These are phyloP conservation scores for Acanthamoeba culbertsoni DNA, from an alignment of 208 protist species.

Conservation along the genomic window DNA sequence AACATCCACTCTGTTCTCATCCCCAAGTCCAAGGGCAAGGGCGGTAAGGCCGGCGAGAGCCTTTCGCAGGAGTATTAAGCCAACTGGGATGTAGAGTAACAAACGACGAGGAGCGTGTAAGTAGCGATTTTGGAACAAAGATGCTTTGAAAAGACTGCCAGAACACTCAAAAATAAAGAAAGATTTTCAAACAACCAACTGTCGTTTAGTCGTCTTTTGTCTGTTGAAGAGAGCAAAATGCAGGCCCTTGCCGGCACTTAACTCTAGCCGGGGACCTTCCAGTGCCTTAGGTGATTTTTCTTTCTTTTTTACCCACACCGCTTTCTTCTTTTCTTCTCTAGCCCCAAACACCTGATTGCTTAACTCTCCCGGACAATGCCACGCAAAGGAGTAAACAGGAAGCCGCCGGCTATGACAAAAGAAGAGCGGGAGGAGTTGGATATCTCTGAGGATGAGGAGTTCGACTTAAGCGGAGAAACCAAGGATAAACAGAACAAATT, in stretches of 20 bases:
- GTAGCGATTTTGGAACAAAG: slow-evolving; percentile 46
- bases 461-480: background rate
- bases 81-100: background rate
- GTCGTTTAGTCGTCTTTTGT: no score
- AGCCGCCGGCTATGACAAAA: background rate
- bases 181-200: no score
- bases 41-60: slow-evolving; percentile 55
- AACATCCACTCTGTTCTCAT: slow-evolving; percentile 91
- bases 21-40: slow-evolving; percentile 84
- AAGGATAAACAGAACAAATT: background rate
- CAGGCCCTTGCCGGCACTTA: no score
- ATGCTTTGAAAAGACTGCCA: background rate
- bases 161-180: background rate
- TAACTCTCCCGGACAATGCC: background rate
- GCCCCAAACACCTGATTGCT: no score
- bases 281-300: no score
- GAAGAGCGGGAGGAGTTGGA: slow-evolving; percentile 8
- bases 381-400: background rate
- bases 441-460: background rate
- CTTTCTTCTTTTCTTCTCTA: background rate
- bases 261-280: no score
- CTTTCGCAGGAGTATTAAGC: slow-evolving; percentile 65
- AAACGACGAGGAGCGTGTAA: background rate
- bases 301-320: background rate
- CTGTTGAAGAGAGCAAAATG: no score